Conservation (phyloP, 768 basidiomycete genomes). For the Rubroboletus satanas region DNA sequence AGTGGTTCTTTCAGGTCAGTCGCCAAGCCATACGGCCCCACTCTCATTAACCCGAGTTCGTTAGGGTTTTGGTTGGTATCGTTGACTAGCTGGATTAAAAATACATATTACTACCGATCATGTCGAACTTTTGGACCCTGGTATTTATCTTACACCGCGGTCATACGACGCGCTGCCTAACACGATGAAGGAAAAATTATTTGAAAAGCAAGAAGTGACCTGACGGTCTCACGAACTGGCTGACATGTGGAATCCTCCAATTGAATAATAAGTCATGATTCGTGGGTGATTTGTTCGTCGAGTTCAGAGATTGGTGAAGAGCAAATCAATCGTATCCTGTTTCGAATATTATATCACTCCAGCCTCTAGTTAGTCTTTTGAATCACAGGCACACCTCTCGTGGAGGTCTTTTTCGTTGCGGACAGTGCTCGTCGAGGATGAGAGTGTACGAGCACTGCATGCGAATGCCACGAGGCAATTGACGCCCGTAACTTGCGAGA, state of each 20-base stretch:
- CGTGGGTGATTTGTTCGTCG: too few relatives aligned
- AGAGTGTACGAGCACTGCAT: not conserved
- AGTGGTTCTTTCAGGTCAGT: constrained; percentile 4
- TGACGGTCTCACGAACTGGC: too few relatives aligned
- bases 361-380: too few relatives aligned
- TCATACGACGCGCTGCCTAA: not conserved
- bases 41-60: constrained; percentile 3
- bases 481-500: not conserved
- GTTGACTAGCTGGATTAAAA: constrained; percentile 18
- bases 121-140: constrained; percentile 10
- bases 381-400: too few relatives aligned
- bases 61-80: constrained; percentile 7
- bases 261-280: too few relatives aligned
- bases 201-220: not conserved
- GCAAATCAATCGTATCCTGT: too few relatives aligned
- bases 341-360: too few relatives aligned
- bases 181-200: not conserved
- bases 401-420: not conserved
- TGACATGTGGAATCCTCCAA: too few relatives aligned
- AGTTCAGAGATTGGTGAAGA: too few relatives aligned
- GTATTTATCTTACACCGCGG: not conserved
- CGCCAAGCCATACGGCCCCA: not conserved
- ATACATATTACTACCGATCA: constrained; percentile 2
- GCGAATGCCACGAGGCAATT: not conserved
- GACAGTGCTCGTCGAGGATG: not conserved